Evolutionary conservation across 208 protist species (phyloP).

Genomic region (Phytomonas sp.): DNA sequence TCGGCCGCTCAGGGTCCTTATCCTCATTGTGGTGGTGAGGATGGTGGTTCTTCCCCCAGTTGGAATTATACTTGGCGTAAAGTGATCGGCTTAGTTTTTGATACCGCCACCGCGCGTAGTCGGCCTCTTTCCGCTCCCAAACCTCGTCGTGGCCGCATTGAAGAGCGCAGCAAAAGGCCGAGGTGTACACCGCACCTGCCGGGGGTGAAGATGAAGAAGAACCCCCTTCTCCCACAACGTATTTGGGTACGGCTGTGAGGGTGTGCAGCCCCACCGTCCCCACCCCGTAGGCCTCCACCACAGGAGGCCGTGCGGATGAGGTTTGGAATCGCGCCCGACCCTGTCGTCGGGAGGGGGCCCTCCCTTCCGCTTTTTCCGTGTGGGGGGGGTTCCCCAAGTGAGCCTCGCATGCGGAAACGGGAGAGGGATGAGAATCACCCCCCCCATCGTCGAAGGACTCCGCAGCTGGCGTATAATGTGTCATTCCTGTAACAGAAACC

Average conservation of each 20-base stretch:
- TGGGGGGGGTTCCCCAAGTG: too few relatives aligned
- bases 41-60: background rate
- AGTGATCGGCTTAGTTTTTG: conserved; percentile 14
- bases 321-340: background rate
- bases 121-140: conserved; percentile 26
- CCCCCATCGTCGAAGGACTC: too few relatives aligned
- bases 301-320: background rate
- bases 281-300: background rate
- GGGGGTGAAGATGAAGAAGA: background rate
- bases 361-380: too few relatives aligned
- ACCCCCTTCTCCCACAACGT: background rate
- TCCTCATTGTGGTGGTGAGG: background rate
- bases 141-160: background rate
- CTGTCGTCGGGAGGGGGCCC: background rate
- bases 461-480: too few relatives aligned
- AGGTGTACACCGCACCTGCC: conserved; percentile 13
- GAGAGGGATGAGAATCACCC: too few relatives aligned
- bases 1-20: background rate
- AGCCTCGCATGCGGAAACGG: too few relatives aligned
- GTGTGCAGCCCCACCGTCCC: background rate
- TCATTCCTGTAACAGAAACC: too few relatives aligned
- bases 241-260: conserved; percentile 16
- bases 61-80: conserved; percentile 16
- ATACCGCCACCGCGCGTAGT: conserved; percentile 35
- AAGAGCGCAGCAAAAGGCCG: conserved; percentile 20